Percentiles rank a stretch among this genome's conserved stretches.
Conservation (phyloP, 129 eudicot species). For the Chrysanthemum makinoi region DNA sequence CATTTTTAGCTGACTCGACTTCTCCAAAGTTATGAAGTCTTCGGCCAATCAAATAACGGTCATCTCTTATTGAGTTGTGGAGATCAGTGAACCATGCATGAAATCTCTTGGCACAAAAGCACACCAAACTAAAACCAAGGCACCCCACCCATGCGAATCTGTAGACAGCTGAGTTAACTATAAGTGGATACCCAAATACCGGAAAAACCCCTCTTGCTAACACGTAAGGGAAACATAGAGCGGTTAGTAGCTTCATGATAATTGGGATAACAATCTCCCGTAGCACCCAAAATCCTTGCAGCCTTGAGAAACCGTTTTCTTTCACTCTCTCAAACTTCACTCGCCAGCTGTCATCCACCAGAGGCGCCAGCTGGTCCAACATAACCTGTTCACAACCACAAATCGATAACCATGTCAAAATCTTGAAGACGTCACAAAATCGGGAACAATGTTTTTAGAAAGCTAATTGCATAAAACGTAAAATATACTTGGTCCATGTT, state of each 20-base stretch:
- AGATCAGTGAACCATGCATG: conserved; percentile 87
- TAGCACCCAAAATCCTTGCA: conserved; percentile 84
- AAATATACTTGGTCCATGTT: no score
- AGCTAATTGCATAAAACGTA: no score
- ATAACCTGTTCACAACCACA: conserved; percentile 47
- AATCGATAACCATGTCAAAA: no score
- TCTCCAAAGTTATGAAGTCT: conserved; percentile 90
- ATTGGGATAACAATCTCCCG: conserved; percentile 86
- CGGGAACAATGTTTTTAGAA: no score
- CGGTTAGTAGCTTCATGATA: conserved; percentile 82
- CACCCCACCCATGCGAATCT: conserved; percentile 94
- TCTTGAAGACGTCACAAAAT: no score
- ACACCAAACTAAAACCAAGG: conserved; percentile 55
- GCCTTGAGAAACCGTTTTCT: conserved; percentile 85
- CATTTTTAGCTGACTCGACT: conserved; percentile 13
- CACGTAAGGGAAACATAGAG: conserved; percentile 91
- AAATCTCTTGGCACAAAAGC: conserved; percentile 74
- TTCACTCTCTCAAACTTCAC: conserved; percentile 85
- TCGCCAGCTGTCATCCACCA: conserved; percentile 89
- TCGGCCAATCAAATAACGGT: conserved; percentile 86
- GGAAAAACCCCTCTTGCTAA: conserved; percentile 85
- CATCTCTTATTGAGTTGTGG: conserved; percentile 88
- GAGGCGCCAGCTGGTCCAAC: conserved; percentile 88
- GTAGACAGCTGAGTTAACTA: conserved; percentile 87
- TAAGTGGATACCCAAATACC: conserved; percentile 75